Percentiles rank a stretch among this genome's conserved stretches.
These are phyloP conservation scores for Dissophora ornata DNA, from an alignment of 192 early-diverging fungal genomes.

Conservation along the genomic window DNA sequence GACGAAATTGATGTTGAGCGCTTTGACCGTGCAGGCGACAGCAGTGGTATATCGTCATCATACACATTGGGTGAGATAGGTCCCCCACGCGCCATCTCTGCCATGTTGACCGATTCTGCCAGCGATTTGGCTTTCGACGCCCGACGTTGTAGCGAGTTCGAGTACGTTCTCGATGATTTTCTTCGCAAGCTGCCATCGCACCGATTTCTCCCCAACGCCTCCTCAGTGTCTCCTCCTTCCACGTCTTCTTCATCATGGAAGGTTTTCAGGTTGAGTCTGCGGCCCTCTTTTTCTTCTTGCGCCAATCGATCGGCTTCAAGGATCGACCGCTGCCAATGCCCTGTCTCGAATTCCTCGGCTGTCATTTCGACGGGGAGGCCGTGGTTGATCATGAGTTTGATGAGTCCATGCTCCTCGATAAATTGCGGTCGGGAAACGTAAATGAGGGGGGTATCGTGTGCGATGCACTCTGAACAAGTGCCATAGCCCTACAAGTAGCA, in stretches of 20 bases:
- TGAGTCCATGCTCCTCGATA: constrained; percentile 67
- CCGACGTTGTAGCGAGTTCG: background rate
- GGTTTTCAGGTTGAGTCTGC: constrained; percentile 5
- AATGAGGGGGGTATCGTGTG: constrained; percentile 65
- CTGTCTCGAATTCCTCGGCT: constrained; percentile 65
- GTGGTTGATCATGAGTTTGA: constrained; percentile 66
- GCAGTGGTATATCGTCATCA: constrained; percentile 16
- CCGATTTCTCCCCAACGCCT: background rate
- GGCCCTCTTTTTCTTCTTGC: constrained; percentile 34
- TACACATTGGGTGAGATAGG: constrained; percentile 18
- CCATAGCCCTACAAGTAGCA: constrained; percentile 64
- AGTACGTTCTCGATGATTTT: background rate
- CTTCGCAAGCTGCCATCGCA: background rate
- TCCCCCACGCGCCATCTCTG: constrained; percentile 40
- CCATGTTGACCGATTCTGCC: constrained; percentile 48
- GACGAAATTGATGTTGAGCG: constrained; percentile 23
- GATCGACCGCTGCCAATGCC: constrained; percentile 63
- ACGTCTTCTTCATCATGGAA: background rate
- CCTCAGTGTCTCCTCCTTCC: background rate
- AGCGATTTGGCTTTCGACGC: constrained; percentile 21
- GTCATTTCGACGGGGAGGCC: constrained; percentile 65
- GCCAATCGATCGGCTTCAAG: constrained; percentile 48
- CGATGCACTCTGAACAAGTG: constrained; percentile 72
- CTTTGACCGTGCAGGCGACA: constrained; percentile 23
- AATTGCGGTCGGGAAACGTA: constrained; percentile 72